A percentile compares a stretch with the other conserved stretches of the same genome.
phyloP scores from a whole-genome alignment of 2,329 filamentous ascomycete species.

The Eutypa lata region DNA sequence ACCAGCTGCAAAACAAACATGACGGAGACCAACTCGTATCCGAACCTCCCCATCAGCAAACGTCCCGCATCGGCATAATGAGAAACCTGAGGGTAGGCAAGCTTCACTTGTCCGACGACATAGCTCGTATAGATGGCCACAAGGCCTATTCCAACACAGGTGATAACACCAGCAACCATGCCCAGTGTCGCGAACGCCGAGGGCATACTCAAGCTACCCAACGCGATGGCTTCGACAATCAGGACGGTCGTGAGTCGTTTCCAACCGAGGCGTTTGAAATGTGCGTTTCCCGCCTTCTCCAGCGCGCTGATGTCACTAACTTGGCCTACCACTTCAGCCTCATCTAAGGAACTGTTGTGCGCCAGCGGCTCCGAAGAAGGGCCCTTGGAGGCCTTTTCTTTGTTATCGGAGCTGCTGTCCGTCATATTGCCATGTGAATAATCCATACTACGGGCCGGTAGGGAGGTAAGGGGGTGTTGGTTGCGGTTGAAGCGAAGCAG shows the following conservation, averaged over 20 bases:
- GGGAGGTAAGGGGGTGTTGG: neutral
- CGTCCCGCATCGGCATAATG: slow-evolving; percentile 54
- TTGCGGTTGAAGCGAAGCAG: neutral
- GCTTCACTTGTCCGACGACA: slow-evolving; percentile 41
- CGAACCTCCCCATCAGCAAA: slow-evolving; percentile 50
- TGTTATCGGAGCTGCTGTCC: neutral
- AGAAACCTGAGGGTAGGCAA: slow-evolving; percentile 27
- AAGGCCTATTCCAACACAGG: slow-evolving; percentile 40
- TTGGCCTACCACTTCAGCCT: slow-evolving; percentile 27
- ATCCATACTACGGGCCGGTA: neutral
- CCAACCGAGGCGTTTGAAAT: slow-evolving; percentile 54
- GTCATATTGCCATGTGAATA: neutral
- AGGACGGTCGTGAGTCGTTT: slow-evolving; percentile 54
- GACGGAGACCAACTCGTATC: slow-evolving; percentile 51
- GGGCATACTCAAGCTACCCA: slow-evolving; percentile 50
- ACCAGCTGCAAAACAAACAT: slow-evolving; percentile 55
- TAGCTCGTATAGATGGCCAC: slow-evolving; percentile 47
- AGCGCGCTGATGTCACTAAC: slow-evolving; percentile 36
- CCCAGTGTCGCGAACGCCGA: slow-evolving; percentile 50
- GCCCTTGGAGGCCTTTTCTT: neutral
- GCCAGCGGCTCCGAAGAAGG: neutral
- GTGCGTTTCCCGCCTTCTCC: slow-evolving; percentile 45
- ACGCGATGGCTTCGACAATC: slow-evolving; percentile 55
- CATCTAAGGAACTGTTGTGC: neutral
- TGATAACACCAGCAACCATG: slow-evolving; percentile 48